Conservation (phyloP, 306 rosid genomes). For the Nissolia schottii region DNA sequence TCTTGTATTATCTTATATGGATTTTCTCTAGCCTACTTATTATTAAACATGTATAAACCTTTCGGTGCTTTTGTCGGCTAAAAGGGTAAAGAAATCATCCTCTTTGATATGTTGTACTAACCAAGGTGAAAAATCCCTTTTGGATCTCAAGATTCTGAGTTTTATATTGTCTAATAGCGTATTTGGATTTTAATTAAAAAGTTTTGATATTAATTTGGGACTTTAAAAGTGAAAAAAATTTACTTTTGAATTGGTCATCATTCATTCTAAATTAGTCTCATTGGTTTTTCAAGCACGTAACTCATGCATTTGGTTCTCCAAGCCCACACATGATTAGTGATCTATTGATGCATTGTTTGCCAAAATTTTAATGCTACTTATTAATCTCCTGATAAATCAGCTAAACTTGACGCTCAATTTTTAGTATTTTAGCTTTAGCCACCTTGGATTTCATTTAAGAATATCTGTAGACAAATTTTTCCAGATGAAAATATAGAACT, state of each 20-base stretch:
- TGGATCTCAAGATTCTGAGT: not conserved
- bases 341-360: not conserved
- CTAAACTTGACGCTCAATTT: not conserved
- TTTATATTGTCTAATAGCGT: not conserved
- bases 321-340: too few relatives aligned
- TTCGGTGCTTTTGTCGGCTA: not conserved
- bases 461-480: not conserved
- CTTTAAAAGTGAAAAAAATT: too few relatives aligned
- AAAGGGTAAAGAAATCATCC: not conserved
- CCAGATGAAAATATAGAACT: not conserved
- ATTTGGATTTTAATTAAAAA: too few relatives aligned
- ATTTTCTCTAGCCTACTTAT: not conserved
- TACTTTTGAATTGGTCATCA: too few relatives aligned
- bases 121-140: not conserved
- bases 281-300: too few relatives aligned
- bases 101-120: not conserved
- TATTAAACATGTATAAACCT: not conserved
- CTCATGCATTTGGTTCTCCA: too few relatives aligned
- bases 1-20: not conserved
- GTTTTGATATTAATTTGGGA: too few relatives aligned
- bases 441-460: not conserved
- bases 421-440: not conserved
- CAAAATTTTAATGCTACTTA: not conserved
- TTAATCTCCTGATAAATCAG: not conserved
- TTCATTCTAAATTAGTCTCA: too few relatives aligned